Evolutionary conservation across 2,329 filamentous ascomycete genomes (phyloP).

Genomic region (Fusarium avenaceum): DNA sequence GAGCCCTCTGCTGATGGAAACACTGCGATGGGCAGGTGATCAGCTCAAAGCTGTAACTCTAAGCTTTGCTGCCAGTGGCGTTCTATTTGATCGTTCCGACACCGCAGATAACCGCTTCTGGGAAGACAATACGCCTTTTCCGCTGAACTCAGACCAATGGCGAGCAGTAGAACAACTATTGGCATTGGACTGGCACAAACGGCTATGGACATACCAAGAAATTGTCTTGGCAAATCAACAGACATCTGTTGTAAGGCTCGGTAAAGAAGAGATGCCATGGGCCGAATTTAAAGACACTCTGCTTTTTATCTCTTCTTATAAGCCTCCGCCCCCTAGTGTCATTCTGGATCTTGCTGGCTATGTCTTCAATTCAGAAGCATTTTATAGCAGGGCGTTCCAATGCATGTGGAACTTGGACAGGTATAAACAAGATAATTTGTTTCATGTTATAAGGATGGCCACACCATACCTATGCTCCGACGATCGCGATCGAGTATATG

Average conservation of each 20-base stretch:
- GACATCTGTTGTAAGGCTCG: neutral
- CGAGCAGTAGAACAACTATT: neutral
- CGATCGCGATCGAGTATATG: no score
- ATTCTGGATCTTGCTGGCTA: neutral
- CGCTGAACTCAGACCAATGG: neutral
- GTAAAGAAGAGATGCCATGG: neutral
- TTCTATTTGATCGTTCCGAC: no score
- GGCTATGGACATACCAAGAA: slow-evolving; percentile 3
- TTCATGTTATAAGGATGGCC: no score
- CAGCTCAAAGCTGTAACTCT: no score
- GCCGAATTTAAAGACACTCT: neutral
- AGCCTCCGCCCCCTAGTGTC: no score
- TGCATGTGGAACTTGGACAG: no score
- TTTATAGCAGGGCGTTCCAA: no score
- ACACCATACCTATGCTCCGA: no score
- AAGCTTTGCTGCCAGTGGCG: no score
- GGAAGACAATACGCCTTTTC: neutral
- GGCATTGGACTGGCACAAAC: neutral
- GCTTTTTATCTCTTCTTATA: neutral
- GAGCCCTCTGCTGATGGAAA: neutral
- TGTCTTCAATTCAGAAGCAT: no score
- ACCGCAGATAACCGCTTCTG: neutral
- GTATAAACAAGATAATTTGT: no score
- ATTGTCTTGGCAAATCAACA: neutral
- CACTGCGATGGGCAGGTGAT: neutral